A percentile compares a stretch with the other conserved stretches of the same genome.
These are phyloP conservation scores for Polytrichum commune DNA, from an alignment of 225 moss, liverwort and hornwort species.

Conservation along the genomic window DNA sequence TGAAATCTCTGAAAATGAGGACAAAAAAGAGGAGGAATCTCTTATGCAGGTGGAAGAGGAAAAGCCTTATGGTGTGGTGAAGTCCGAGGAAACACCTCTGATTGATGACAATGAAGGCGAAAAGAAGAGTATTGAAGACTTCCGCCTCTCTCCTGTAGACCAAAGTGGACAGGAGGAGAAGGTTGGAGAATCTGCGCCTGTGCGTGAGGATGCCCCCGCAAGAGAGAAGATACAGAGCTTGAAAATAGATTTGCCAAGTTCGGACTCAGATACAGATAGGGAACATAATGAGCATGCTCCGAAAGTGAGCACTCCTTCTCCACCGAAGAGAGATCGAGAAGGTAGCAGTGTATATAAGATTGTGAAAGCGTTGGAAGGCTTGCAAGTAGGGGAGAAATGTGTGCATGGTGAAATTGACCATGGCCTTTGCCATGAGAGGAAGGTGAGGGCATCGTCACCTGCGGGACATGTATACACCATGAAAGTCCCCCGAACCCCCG, in stretches of 20 bases:
- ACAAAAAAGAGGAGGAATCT: not conserved
- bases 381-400: constrained; percentile 46
- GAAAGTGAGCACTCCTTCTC: constrained; percentile 19
- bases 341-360: constrained; percentile 38
- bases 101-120: no score
- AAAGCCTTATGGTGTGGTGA: no score
- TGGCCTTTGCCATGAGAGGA: constrained; percentile 38
- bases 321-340: constrained; percentile 20
- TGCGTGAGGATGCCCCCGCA: constrained; percentile 4
- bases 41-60: no score
- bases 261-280: not conserved
- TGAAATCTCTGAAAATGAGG: constrained; percentile 1
- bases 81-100: no score
- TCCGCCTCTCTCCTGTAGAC: not conserved
- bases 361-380: constrained; percentile 41
- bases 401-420: constrained; percentile 55
- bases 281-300: constrained; percentile 19
- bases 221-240: constrained; percentile 6
- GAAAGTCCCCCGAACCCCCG: constrained; percentile 11
- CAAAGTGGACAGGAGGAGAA: not conserved
- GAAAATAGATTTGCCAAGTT: not conserved
- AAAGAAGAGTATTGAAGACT: no score
- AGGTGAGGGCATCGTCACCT: constrained; percentile 26
- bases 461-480: not conserved
- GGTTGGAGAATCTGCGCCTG: not conserved